Evolutionary conservation across 306 rosid genomes (phyloP), one percentile per base, ranked within the genome.

Genomic region (Crataegus laevigata): DNA sequence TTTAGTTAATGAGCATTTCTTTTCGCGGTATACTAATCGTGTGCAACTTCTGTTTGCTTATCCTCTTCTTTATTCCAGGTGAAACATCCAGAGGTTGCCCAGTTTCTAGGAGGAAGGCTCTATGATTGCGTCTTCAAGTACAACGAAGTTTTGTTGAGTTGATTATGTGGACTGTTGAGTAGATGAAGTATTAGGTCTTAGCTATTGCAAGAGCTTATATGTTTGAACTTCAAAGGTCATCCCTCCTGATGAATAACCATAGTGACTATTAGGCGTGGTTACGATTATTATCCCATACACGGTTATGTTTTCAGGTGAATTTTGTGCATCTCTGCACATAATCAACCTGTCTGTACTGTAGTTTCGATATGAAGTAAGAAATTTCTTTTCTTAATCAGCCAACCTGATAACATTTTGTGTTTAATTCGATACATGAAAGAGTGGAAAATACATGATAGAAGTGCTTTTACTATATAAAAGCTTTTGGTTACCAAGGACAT

Each of bases 71-170:
- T n/a, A 59, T 68, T 77, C 50, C 79, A 94, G 99, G 97, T 92
- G 66, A 92, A 94, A 83, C 97, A 92, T 92, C 85, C 78, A 3
- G 97, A 94, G 87, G 96, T 92, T 71, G 97, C 96, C 28, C 89
- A 92, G 78, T 90, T 94, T 85, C 97, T 94, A 24, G 99, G 97
- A 34, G 92, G 97, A 17, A 91, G 99, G 51, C 83, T 94, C 50
- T 92, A 92, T 26, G 97, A 94, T 42, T 94, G 97, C n/a, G 99
- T 94, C 71, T 84, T 94, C 81, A 92, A 94, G 79, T 92, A 89
- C 88, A 88, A 90, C 32, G 91, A 89, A 90, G 96, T 80, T 19
- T 2, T 65, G 81, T 82, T 73, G 42, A 58, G 59, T 84, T 88
- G n/a, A 83, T 34, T 47, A 80, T 52, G 25, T 68, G 67, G 62